Evolutionary conservation across 148 eudicot species (phyloP).

Genomic region (Silene uniflora): DNA sequence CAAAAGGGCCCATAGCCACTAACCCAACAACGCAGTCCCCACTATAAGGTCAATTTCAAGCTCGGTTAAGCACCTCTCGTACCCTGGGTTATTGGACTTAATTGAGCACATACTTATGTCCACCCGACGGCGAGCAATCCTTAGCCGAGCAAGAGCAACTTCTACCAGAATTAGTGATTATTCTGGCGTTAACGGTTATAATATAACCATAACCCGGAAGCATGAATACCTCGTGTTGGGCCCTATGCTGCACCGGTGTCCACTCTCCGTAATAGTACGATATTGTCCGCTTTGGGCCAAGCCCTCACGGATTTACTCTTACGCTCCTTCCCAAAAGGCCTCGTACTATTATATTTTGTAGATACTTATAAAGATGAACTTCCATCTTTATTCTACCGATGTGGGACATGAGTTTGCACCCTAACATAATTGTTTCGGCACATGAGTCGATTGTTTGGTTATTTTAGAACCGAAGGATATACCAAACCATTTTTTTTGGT

Average conservation of each 20-base stretch:
- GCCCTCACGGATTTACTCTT: too few species aligned
- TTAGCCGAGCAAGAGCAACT: slow-evolving; percentile 55
- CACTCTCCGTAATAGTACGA: too few species aligned
- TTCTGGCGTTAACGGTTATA: slow-evolving; percentile 71
- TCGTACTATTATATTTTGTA: too few species aligned
- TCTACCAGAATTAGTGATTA: slow-evolving; percentile 71
- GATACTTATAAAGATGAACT: too few species aligned
- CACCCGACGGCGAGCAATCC: slow-evolving; percentile 30
- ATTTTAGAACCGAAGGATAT: too few species aligned
- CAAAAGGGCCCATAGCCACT: slow-evolving; percentile 69
- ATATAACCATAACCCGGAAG: slow-evolving; percentile 80
- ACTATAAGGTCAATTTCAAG: slow-evolving; percentile 68
- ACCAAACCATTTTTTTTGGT: too few species aligned
- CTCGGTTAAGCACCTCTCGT: slow-evolving; percentile 47
- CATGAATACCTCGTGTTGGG: too few species aligned
- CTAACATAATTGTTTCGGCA: slow-evolving; percentile 77
- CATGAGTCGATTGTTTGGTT: slow-evolving; percentile 61
- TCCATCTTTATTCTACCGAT: too few species aligned
- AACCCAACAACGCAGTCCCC: slow-evolving; percentile 65
- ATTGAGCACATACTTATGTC: slow-evolving; percentile 27
- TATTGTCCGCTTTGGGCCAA: too few species aligned
- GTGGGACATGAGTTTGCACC: too few species aligned
- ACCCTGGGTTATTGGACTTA: slow-evolving; percentile 37
- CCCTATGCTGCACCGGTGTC: too few species aligned
- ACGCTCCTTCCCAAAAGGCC: too few species aligned